Evolutionary conservation across 2,329 filamentous ascomycete species (phyloP).

Genomic region (Blumeriella jaapii): DNA sequence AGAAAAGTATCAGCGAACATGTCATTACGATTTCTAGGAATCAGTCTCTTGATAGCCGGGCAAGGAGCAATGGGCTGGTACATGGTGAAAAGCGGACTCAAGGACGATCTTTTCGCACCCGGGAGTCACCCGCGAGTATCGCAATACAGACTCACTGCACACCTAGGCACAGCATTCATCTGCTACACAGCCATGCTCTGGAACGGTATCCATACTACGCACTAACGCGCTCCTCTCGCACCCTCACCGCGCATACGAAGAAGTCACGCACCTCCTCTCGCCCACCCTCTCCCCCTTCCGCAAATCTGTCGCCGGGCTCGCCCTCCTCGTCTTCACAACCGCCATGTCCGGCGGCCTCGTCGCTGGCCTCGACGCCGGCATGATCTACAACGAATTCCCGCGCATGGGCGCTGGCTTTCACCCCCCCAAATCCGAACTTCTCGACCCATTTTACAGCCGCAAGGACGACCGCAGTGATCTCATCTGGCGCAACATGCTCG

Average conservation of each 20-base stretch:
- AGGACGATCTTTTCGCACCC: constrained; percentile 87
- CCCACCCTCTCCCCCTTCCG: constrained; percentile 65
- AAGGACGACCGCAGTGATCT: constrained; percentile 68
- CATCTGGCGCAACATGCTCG: constrained; percentile 95
- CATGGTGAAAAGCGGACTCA: constrained; percentile 97
- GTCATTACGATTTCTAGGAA: constrained; percentile 67
- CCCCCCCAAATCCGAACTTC: constrained; percentile 73
- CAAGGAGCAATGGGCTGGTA: constrained; percentile 97
- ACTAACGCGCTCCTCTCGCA: constrained; percentile 59
- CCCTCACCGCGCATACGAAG: constrained; percentile 48
- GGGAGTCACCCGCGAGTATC: constrained; percentile 86
- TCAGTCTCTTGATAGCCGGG: constrained; percentile 81
- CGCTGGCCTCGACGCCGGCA: constrained; percentile 84
- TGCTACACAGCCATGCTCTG: constrained; percentile 94
- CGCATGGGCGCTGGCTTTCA: constrained; percentile 80
- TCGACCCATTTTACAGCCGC: constrained; percentile 75
- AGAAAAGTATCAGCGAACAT: constrained; percentile 68
- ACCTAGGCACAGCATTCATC: constrained; percentile 80
- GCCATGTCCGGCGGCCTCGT: constrained; percentile 91
- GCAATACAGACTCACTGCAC: constrained; percentile 84
- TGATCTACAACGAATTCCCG: constrained; percentile 99
- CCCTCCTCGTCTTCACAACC: constrained; percentile 71
- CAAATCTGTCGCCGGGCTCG: constrained; percentile 57
- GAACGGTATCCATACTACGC: constrained; percentile 77
- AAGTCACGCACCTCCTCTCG: constrained; percentile 49